phyloP scores from a whole-genome alignment of 805 yeast species.

The Candida pini region DNA sequence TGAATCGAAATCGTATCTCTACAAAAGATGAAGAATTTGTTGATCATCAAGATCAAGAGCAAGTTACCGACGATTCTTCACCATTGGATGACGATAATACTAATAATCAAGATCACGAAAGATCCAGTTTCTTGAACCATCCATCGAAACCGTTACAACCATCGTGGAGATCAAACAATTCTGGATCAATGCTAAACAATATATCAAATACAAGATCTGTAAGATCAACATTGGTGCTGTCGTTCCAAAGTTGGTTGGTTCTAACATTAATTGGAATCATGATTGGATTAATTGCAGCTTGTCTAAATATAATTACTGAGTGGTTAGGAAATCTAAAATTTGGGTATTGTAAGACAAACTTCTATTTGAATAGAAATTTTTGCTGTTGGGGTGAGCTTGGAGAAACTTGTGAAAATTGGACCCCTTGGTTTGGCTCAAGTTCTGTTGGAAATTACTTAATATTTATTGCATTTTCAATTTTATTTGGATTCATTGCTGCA shows the following conservation, averaged over 20 bases:
- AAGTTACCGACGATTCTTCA: too few relatives aligned
- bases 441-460: slow-evolving; percentile 40
- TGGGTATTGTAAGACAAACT: slow-evolving; percentile 70
- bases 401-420: slow-evolving; percentile 62
- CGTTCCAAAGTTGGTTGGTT: slow-evolving; percentile 63
- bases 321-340: slow-evolving; percentile 74
- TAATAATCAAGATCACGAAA: too few relatives aligned
- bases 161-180: too few relatives aligned
- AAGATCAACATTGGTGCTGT: slow-evolving; percentile 26
- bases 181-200: too few relatives aligned
- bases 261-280: slow-evolving; percentile 67
- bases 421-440: slow-evolving; percentile 44
- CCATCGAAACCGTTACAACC: too few relatives aligned
- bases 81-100: too few relatives aligned
- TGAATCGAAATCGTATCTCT: slow-evolving; percentile 6
- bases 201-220: slow-evolving; percentile 10
- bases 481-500: slow-evolving; percentile 63
- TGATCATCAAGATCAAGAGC: too few relatives aligned
- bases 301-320: slow-evolving; percentile 75
- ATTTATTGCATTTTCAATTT: slow-evolving; percentile 53
- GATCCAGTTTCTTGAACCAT: too few relatives aligned
- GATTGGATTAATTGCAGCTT: slow-evolving; percentile 82
- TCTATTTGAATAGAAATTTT: slow-evolving; percentile 66
- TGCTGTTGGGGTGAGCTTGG: slow-evolving; percentile 72
- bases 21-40: neutral